These are phyloP conservation scores for Rhynchospora tenuis DNA, from an alignment of 176 grass and related monocot species.

Conservation along the genomic window DNA sequence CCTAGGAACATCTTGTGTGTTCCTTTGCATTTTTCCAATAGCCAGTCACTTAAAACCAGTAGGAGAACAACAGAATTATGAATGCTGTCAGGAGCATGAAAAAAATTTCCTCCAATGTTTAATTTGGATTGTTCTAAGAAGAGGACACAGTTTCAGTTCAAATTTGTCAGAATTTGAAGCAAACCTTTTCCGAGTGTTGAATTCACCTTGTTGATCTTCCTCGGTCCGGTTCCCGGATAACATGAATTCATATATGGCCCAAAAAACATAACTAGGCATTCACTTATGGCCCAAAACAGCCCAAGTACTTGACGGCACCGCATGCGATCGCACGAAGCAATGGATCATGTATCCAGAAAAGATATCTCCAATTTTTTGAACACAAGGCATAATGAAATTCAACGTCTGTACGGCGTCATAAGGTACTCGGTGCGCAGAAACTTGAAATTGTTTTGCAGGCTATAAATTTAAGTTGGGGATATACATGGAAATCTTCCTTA, in stretches of 20 bases:
- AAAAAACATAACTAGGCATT: too few relatives aligned
- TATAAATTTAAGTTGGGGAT: not conserved
- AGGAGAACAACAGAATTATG: not conserved
- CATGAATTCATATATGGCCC: too few relatives aligned
- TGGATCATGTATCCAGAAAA: not conserved
- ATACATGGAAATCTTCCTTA: not conserved
- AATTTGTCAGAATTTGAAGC: too few relatives aligned
- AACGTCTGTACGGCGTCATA: not conserved
- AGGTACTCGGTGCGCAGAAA: not conserved
- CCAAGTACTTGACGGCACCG: too few relatives aligned
- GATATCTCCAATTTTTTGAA: not conserved
- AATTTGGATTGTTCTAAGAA: too few relatives aligned
- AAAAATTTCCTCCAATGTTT: not conserved
- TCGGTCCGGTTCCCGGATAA: too few relatives aligned
- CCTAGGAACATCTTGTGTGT: not conserved
- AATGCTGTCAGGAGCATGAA: not conserved
- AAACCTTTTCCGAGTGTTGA: too few relatives aligned
- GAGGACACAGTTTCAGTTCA: too few relatives aligned
- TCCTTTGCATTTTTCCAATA: not conserved
- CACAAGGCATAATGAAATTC: not conserved
- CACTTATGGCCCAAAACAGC: too few relatives aligned
- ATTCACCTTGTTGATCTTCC: too few relatives aligned
- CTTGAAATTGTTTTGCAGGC: not conserved
- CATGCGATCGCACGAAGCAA: too few relatives aligned
- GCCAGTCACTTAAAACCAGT: not conserved